phyloP scores from a whole-genome alignment of 169 alveolate species.

The Babesia divergens region DNA sequence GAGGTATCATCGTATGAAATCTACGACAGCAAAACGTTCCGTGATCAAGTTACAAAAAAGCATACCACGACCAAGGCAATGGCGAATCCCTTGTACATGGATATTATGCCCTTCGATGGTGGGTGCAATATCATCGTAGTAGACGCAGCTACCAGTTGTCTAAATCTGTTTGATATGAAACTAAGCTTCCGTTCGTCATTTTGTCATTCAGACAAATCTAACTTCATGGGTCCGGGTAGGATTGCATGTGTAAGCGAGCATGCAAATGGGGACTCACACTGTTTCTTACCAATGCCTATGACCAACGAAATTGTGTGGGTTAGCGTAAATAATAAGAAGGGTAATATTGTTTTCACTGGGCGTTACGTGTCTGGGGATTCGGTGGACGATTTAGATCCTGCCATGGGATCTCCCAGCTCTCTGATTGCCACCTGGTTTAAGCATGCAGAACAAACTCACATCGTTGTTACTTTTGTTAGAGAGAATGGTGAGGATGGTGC shows the following conservation, averaged over 20 bases:
- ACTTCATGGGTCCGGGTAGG: not conserved
- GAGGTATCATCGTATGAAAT: not conserved
- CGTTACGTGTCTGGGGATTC: constrained; percentile 10
- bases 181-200: not conserved
- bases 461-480: not conserved
- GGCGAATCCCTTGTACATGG: not conserved
- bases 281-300: constrained; percentile 15
- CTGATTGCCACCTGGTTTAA: constrained; percentile 4
- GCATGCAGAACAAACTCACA: not conserved
- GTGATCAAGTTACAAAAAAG: not conserved
- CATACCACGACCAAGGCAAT: not conserved
- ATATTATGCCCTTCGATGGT: not conserved
- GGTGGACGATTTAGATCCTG: constrained; percentile 37
- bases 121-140: not conserved
- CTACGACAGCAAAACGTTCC: not conserved
- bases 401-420: constrained; percentile 20
- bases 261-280: not conserved
- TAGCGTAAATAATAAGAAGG: not conserved
- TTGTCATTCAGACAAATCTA: not conserved
- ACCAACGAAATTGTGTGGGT: not conserved
- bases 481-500: constrained; percentile 42
- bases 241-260: constrained; percentile 18
- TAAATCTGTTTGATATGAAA: not conserved
- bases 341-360: not conserved
- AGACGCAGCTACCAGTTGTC: not conserved